phyloP scores from a whole-genome alignment of 2,329 filamentous ascomycete species.

The Talaromyces sp. region DNA sequence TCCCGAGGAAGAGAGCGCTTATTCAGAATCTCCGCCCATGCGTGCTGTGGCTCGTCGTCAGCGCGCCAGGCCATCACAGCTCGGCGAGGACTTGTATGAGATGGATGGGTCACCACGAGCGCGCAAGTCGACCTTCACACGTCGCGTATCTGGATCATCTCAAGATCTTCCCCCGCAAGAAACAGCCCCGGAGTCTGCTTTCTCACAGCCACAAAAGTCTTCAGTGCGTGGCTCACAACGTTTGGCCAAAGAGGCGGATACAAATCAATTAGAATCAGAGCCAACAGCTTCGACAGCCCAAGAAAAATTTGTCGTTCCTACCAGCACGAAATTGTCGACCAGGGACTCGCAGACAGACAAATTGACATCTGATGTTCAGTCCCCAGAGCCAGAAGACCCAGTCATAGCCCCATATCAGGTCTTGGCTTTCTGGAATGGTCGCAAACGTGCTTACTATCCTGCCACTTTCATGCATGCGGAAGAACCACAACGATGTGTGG shows the following conservation, averaged over 20 bases:
- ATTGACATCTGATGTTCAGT: conserved; percentile 12
- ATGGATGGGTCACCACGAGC: conserved; percentile 34
- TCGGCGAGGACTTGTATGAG: conserved; percentile 35
- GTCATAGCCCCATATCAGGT: conserved; percentile 52
- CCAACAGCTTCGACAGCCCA: not conserved
- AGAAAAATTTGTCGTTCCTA: not conserved
- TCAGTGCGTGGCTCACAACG: conserved; percentile 20
- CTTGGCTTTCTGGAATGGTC: conserved; percentile 57
- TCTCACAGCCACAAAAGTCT: conserved; percentile 13
- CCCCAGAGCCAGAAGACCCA: conserved; percentile 19
- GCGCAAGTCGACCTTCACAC: conserved; percentile 5
- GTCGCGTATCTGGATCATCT: not conserved
- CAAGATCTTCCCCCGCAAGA: not conserved
- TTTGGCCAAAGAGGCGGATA: not conserved
- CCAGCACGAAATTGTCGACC: not conserved
- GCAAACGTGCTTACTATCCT: conserved; percentile 57
- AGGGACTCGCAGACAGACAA: not conserved
- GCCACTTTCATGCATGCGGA: conserved; percentile 51
- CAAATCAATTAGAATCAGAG: conserved; percentile 16
- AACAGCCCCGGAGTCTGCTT: not conserved
- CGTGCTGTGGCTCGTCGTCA: conserved; percentile 23
- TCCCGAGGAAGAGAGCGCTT: conserved; percentile 19
- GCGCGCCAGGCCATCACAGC: conserved; percentile 25
- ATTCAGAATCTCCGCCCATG: conserved; percentile 21
- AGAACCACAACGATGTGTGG: conserved; percentile 41